These are phyloP conservation scores for Epichloe sp. DNA, from an alignment of 2,329 filamentous ascomycete species.

Conservation along the genomic window DNA sequence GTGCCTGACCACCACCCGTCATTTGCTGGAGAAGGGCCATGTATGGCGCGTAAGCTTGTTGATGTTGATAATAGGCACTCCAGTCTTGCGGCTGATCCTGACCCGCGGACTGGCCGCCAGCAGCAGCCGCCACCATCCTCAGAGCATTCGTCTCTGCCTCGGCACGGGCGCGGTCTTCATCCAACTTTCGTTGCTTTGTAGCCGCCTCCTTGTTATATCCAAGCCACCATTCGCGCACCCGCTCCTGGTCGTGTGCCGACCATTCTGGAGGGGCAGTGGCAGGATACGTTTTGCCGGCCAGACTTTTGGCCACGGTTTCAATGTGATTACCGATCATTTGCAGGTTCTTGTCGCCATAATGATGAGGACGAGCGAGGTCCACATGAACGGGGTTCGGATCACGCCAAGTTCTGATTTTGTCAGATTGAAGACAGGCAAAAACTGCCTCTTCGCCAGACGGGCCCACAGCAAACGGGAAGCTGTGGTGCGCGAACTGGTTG, in stretches of 20 bases:
- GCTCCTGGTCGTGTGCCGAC: slow-evolving; percentile 32
- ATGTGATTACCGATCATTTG: slow-evolving; percentile 30
- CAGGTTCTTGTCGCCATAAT: slow-evolving; percentile 30
- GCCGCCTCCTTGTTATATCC: slow-evolving; percentile 31
- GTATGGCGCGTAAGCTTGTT: slow-evolving; percentile 25
- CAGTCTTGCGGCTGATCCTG: slow-evolving; percentile 14
- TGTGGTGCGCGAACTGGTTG: slow-evolving; percentile 8
- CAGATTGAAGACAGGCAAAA: slow-evolving; percentile 29
- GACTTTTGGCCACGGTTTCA: slow-evolving; percentile 26
- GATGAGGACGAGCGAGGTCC: slow-evolving; percentile 16
- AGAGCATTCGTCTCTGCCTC: slow-evolving; percentile 20
- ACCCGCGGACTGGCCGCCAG: slow-evolving; percentile 6
- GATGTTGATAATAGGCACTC: slow-evolving; percentile 16
- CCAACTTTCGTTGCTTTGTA: slow-evolving; percentile 24
- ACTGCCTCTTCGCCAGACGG: slow-evolving; percentile 27
- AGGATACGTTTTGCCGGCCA: slow-evolving; percentile 35
- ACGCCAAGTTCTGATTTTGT: slow-evolving; percentile 28
- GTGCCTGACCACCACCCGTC: slow-evolving; percentile 21
- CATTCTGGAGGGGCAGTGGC: slow-evolving; percentile 38
- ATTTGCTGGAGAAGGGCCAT: slow-evolving; percentile 29
- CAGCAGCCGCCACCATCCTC: slow-evolving; percentile 9
- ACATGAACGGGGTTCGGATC: slow-evolving; percentile 26
- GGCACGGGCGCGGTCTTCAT: slow-evolving; percentile 23
- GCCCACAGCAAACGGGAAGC: slow-evolving; percentile 18
- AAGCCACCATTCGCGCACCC: slow-evolving; percentile 38